Base-by-base conservation (phyloP, 192 early-diverging fungal species). In the Chytriomyces confervae region DNA sequence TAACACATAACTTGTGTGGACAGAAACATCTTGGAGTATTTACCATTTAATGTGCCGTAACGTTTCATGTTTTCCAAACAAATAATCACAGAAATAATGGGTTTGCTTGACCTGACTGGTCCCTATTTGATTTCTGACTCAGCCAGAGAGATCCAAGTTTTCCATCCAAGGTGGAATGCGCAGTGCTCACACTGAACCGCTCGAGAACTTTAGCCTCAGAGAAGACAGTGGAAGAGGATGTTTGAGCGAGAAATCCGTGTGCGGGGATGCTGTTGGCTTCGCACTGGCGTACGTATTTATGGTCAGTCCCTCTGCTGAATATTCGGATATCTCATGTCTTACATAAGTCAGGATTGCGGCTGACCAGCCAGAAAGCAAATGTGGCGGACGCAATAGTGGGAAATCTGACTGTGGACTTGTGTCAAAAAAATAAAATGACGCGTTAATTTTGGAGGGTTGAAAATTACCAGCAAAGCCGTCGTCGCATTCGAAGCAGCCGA, bases 291-390 rank as follows among this genome's bases (percentile, higher is more conserved):
- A 50, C 16, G 29, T 18, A 27, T 65, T 65, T 13, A 24, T 9
- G 5, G n/a, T 10, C 9, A 60, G 24, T 10, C 2, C 9, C 7
- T 18, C 50, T 11, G 36, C 36, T 36, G 36, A 60, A 72, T 23
- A 10, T 8, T 10, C 44, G 20, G 8, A 72, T 16, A 23, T 9
- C 50, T n/a, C 53, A 20, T n/a, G 20, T 57, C 49, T 27, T 60
- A 72, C 53, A 60, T 63, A 45, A 45, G 72, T 74, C 9, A 74
- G 18, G 10, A 74, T 44, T 6, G 72, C 72, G n/a, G 72, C 72
- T 5, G 24, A 10, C 72, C 53, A 74, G 9, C 72, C 72, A 44
- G 72, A 62, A 9, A 74, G 61, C 13, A 74, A 18, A 63, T 62
- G 61, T n/a, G 72, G 72, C 13, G 72, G 72, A 27, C 50, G 51